Evolutionary conservation across 2,329 filamentous ascomycete genomes (phyloP).

Genomic region (Thielaviopsis cerberus): DNA sequence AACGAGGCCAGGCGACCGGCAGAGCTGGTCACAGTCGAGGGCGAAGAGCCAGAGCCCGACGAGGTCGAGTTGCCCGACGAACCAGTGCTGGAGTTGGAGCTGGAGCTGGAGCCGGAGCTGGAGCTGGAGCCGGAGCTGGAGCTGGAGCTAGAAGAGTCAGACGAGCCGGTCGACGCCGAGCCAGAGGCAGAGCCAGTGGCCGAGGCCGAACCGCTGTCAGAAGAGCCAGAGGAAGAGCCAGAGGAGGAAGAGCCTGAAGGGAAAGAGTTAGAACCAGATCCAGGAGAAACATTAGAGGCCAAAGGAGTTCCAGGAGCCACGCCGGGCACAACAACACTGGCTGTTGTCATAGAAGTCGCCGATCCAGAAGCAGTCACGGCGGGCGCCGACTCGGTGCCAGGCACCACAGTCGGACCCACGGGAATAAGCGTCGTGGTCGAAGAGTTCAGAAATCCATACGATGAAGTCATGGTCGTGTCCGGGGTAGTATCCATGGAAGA

Average conservation of each 20-base stretch:
- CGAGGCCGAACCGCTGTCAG: background rate
- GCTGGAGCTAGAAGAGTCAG: background rate
- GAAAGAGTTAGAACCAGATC: constrained; percentile 2
- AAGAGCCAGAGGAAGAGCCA: background rate
- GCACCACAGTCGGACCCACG: background rate
- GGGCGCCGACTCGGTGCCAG: background rate
- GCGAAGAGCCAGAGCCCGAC: background rate
- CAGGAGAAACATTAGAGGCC: constrained; percentile 1
- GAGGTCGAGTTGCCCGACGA: too few relatives aligned
- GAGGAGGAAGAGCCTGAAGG: background rate
- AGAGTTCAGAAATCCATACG: background rate
- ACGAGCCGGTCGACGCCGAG: too few relatives aligned
- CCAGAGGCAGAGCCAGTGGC: background rate
- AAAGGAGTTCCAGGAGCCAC: constrained; percentile 6
- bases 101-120: background rate
- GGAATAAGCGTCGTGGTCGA: background rate
- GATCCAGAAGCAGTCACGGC: background rate
- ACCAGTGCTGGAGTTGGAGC: background rate
- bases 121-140: background rate
- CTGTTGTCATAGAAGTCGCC: background rate
- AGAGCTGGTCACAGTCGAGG: constrained; percentile 3
- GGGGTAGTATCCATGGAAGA: constrained; percentile 6
- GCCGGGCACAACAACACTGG: background rate
- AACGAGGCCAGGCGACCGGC: constrained; percentile 8
- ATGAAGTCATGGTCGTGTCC: background rate